phyloP scores from a whole-genome alignment of 2,329 filamentous ascomycete genomes.

The Coccinonectria pachysandricola region DNA sequence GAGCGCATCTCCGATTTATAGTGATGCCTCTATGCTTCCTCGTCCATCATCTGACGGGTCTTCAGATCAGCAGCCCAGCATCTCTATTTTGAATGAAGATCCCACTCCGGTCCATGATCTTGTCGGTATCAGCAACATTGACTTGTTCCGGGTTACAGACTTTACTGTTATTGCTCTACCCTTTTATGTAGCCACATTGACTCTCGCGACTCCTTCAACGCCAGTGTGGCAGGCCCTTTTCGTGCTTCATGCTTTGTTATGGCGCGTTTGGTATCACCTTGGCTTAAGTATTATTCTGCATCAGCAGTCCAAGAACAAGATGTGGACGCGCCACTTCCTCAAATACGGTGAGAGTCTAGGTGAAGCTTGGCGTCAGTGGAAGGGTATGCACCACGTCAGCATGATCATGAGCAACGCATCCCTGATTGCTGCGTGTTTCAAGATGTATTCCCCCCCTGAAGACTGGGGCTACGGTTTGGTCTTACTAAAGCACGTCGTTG shows the following conservation, averaged over 20 bases:
- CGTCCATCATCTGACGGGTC: slow-evolving; percentile 14
- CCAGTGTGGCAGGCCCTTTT: slow-evolving; percentile 67
- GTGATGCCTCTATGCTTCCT: slow-evolving; percentile 18
- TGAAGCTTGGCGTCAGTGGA: slow-evolving; percentile 97
- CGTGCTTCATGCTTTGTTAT: slow-evolving; percentile 65
- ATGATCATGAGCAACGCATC: slow-evolving; percentile 83
- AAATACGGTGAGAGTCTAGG: slow-evolving; percentile 86
- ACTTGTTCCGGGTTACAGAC: slow-evolving; percentile 81
- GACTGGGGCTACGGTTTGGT: slow-evolving; percentile 85
- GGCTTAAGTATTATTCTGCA: slow-evolving; percentile 80
- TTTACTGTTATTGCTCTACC: slow-evolving; percentile 68
- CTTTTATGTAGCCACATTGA: slow-evolving; percentile 62
- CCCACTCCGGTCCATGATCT: slow-evolving; percentile 72
- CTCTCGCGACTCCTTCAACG: slow-evolving; percentile 68
- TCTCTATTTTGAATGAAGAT: slow-evolving; percentile 21
- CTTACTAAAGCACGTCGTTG: slow-evolving; percentile 78
- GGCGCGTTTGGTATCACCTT: slow-evolving; percentile 86
- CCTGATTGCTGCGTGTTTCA: slow-evolving; percentile 87
- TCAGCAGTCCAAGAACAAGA: slow-evolving; percentile 78
- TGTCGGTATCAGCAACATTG: slow-evolving; percentile 72
- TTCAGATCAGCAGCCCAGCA: slow-evolving; percentile 15
- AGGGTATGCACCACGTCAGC: slow-evolving; percentile 86
- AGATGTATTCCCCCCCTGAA: slow-evolving; percentile 80
- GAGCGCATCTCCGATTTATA: slow-evolving; percentile 24
- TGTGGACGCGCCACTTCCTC: slow-evolving; percentile 94